Conservation (phyloP, 305 asterid genomes). For the Fraxinus paxiana region DNA sequence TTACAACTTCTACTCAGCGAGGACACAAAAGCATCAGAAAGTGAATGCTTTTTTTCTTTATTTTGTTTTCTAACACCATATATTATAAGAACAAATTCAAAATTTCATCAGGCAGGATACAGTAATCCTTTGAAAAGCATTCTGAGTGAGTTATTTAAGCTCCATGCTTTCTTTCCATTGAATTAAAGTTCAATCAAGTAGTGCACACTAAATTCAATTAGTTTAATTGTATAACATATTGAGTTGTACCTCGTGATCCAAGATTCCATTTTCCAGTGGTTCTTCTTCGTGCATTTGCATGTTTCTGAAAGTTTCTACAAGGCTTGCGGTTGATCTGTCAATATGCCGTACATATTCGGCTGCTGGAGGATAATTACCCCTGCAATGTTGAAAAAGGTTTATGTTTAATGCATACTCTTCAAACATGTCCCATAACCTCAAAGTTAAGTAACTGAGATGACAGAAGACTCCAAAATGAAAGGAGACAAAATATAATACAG, state of each 20-base stretch:
- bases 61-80: not conserved
- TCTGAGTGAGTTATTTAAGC: not conserved
- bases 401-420: not conserved
- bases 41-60: not conserved
- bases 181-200: not conserved
- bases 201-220: not conserved
- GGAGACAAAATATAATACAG: not conserved
- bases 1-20: not conserved
- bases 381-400: constrained; percentile 32
- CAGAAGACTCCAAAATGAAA: constrained; percentile 3
- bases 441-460: not conserved
- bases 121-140: not conserved
- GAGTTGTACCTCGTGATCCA: constrained; percentile 69
- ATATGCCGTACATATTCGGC: constrained; percentile 59
- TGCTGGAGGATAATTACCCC: constrained; percentile 73
- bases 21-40: not conserved
- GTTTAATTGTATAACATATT: not conserved
- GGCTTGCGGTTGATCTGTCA: constrained; percentile 73
- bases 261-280: constrained; percentile 75
- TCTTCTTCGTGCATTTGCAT: constrained; percentile 74
- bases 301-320: constrained; percentile 72
- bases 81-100: not conserved
- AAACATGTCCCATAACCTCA: not conserved
- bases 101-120: not conserved
- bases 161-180: not conserved